Evolutionary conservation across 768 basidiomycete species (phyloP), one percentile per base, ranked within the genome.

Genomic region (Rhizopogon vulgaris): DNA sequence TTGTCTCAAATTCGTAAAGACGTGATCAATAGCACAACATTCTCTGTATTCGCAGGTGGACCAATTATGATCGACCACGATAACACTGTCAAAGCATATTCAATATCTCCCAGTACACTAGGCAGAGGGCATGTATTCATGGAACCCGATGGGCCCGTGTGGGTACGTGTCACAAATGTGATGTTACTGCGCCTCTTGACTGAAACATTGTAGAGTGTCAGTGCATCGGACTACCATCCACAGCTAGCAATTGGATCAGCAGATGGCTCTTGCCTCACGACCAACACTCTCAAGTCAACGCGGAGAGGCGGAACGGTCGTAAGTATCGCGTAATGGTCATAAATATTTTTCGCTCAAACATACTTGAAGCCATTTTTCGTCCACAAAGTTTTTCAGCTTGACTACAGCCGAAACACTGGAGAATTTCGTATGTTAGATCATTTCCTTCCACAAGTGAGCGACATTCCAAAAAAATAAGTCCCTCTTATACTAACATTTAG

Each of bases 351-450:
- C 27, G 38, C 45, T 30, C 7, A 18, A 49, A 18, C 6, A 3
- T 4, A 17, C n/a, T 49, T 27, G 6, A 55, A 90, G 86, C 85
- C 88, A 0, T 85, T 88, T 60, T 82, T 91, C 56, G 74, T 83
- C 14, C 85, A 90, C 64, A 84, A 82, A 65, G 75, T 95, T 15
- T 96, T 82, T 60, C 88, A 90, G 62, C 76, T 98, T 48, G 95
- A 98, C 67, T 92, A 90, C 60, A 92, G 83, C 58, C 82, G 86
- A 38, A 79, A 76, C 6, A 80, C 79, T 0, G 80, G 81, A 18
- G 82, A 90, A 53, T 93, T 80, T 63, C 76, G 94, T 22, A 91
- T 97, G 84, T 69, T 94, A n/a, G 95, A 98, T 52, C 79, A 81
- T 22, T 84, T 95, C 58, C 66, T 87, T 6, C 90, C 94, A 2